Conservation (phyloP, 163 green algal genomes). For the Prototheca stagnorum region DNA sequence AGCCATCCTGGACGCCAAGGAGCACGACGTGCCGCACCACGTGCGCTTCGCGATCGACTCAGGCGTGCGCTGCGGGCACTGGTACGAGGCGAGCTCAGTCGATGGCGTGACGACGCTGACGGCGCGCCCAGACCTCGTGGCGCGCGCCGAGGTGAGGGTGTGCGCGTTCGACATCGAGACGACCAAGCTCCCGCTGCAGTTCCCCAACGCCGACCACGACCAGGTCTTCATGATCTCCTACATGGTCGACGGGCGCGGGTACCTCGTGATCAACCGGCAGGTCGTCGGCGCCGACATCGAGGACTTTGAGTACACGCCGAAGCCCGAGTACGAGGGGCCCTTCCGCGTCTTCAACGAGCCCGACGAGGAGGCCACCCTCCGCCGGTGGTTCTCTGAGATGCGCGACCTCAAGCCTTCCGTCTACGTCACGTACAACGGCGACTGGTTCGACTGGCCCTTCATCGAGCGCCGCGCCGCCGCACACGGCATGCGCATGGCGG, state of each 20-base stretch:
- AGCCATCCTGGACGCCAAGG: constrained; percentile 61
- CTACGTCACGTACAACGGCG: constrained; percentile 98
- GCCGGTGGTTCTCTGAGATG: constrained; percentile 92
- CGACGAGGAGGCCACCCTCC: constrained; percentile 60
- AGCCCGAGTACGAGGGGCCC: constrained; percentile 81
- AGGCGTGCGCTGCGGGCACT: constrained; percentile 63
- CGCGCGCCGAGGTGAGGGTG: constrained; percentile 70
- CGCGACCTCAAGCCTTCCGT: constrained; percentile 67
- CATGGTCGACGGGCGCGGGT: constrained; percentile 92
- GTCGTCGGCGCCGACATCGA: constrained; percentile 78
- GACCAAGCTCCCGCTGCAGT: constrained; percentile 97
- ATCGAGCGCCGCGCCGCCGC: constrained; percentile 59
- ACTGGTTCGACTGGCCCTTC: constrained; percentile 98
- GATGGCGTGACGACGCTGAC: constrained; percentile 29
- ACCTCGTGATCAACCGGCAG: constrained; percentile 89
- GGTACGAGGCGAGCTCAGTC: constrained; percentile 57
- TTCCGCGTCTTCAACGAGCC: constrained; percentile 86
- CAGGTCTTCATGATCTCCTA: constrained; percentile 99
- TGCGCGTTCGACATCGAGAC: constrained; percentile 99
- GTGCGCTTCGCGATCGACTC: constrained; percentile 86
- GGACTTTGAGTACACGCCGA: constrained; percentile 96
- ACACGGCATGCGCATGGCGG: constrained; percentile 65
- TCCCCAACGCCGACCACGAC: constrained; percentile 92
- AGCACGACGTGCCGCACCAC: constrained; percentile 97
- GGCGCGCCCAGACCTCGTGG: constrained; percentile 58